These are phyloP conservation scores for Candida coleopterorum DNA, from an alignment of 805 yeast genomes.

Conservation along the genomic window DNA sequence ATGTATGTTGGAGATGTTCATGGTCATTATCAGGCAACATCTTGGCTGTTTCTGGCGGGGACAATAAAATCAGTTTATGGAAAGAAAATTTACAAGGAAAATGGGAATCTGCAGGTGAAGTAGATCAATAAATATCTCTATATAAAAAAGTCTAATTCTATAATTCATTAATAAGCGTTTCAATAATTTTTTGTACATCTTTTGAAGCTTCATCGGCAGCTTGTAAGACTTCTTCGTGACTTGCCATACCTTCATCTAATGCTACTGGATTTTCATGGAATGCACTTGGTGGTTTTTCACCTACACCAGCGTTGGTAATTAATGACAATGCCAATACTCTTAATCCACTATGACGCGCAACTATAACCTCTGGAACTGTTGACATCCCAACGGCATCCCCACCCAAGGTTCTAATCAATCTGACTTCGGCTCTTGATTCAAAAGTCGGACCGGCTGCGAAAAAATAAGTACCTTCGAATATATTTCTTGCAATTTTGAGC, in stretches of 20 bases:
- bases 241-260: constrained; percentile 72
- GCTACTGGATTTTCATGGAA: constrained; percentile 49
- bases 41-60: constrained; percentile 94
- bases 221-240: constrained; percentile 87
- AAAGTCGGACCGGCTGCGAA: constrained; percentile 92
- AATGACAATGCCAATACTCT: constrained; percentile 79
- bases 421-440: constrained; percentile 89
- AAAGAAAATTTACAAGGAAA: constrained; percentile 87
- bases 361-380: constrained; percentile 92
- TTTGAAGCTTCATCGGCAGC: constrained; percentile 74
- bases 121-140: constrained; percentile 80
- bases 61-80: constrained; percentile 94
- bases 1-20: constrained; percentile 96
- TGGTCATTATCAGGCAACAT: constrained; percentile 97
- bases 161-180: constrained; percentile 49
- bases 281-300: constrained; percentile 64
- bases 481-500: constrained; percentile 47
- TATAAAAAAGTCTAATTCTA: constrained; percentile 1
- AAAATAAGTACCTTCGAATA: constrained; percentile 84
- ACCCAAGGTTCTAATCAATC: constrained; percentile 65
- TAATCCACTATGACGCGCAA: constrained; percentile 86
- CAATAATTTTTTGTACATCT: constrained; percentile 72
- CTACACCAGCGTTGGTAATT: constrained; percentile 79
- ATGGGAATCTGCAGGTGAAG: constrained; percentile 98
- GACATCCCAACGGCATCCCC: constrained; percentile 98